Evolutionary conservation across 768 basidiomycete genomes (phyloP).

Genomic region (Psilocybe sp.): DNA sequence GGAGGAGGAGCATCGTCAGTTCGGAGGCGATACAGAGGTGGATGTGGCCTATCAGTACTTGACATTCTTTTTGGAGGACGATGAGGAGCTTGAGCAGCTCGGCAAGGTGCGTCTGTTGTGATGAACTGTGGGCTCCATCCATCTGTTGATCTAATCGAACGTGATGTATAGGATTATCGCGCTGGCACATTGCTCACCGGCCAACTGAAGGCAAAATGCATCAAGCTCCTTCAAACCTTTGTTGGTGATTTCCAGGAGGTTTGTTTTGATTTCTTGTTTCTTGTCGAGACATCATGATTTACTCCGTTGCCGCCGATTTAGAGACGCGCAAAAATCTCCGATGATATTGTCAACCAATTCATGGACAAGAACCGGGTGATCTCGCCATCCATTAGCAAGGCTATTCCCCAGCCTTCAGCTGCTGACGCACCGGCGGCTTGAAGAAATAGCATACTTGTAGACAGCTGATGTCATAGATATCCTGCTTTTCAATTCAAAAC

Average conservation of each 20-base stretch:
- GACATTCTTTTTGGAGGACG: slow-evolving; percentile 93
- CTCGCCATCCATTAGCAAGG: slow-evolving; percentile 48
- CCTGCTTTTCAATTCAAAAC: not conserved
- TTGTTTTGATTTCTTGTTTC: slow-evolving; percentile 1
- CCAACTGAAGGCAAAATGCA: slow-evolving; percentile 88
- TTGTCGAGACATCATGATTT: not conserved
- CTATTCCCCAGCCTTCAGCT: slow-evolving; percentile 12
- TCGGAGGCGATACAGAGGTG: slow-evolving; percentile 92
- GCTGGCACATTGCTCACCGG: slow-evolving; percentile 85
- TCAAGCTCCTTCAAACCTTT: slow-evolving; percentile 76
- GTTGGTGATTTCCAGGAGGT: slow-evolving; percentile 84
- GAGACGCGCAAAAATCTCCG: slow-evolving; percentile 79
- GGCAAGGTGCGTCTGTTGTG: slow-evolving; percentile 51
- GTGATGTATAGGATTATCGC: slow-evolving; percentile 74
- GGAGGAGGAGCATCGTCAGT: slow-evolving; percentile 87
- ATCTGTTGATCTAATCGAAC: not conserved
- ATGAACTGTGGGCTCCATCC: slow-evolving; percentile 15
- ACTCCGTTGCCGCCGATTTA: slow-evolving; percentile 27
- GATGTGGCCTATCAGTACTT: slow-evolving; percentile 96
- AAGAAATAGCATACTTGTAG: not conserved
- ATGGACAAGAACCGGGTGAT: slow-evolving; percentile 85
- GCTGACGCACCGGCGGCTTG: not conserved
- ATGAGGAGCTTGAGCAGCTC: slow-evolving; percentile 76
- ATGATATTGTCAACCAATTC: slow-evolving; percentile 68
- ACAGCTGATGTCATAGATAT: slow-evolving; percentile 3